Base-by-base conservation (phyloP, 768 basidiomycete species). In the Podaxis sp. region DNA sequence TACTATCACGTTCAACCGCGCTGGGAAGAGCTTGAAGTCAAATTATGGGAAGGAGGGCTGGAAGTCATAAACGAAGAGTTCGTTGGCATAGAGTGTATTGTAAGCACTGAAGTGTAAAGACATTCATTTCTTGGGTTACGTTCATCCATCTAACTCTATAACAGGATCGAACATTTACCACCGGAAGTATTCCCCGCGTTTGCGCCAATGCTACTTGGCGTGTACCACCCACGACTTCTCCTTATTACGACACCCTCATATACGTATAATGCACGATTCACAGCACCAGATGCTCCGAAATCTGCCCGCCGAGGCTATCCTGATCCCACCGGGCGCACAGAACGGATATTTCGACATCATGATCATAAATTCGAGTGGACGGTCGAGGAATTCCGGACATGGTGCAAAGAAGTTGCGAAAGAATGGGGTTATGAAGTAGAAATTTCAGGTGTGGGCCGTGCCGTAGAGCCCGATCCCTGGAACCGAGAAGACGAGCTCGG, bases 291-390 rank as follows among this genome's bases (percentile, higher is more conserved):
- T 40, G 72, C 74, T 0, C 74, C 75, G 4, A 71, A 78, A 40
- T 74, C 78, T 4, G 77, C 79, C 6, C 80, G 82, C 13, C 69
- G 74, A 24, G 93, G 90, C 0, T 86, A 73, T 70, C 79, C 73
- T 0, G 94, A 96, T 73, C 93, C 95, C 2, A 95, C 93, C 0
- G 77, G 80, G 13, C 84, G 90, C 17, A 95, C 92, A 0, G 70
- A 82, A 52, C 84, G 93, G 1, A 73, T 90, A 30, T 95, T 95
- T 76, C 81, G 94, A 22, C 92, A 96, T 70, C 63, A 74, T 24
- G 94, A 95, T 66, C 94, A 96, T 73, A 90, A 94, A 67, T 93
- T 95, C 65, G 94, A 96, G 72, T 96, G 91, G 90, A 95, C 92
- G 0, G 70, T 74, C 0, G 84, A 85, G 2, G 94, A 96, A 68